These are phyloP conservation scores for Bassia scoparia DNA, from an alignment of 148 eudicot species.

Conservation along the genomic window DNA sequence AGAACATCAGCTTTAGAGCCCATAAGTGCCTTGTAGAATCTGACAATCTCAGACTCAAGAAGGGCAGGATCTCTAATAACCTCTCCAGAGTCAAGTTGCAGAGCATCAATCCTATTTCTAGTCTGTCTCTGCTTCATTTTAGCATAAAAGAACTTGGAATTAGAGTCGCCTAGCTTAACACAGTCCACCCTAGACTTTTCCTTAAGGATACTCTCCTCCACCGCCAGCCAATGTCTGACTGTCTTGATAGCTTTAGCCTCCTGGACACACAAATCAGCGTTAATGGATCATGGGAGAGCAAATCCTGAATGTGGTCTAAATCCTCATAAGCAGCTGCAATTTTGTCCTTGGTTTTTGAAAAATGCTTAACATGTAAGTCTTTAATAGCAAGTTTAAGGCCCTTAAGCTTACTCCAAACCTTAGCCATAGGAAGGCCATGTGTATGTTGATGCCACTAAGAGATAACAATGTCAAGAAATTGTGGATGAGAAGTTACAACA, in stretches of 20 bases:
- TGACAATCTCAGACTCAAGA: not conserved
- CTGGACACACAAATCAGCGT: not conserved
- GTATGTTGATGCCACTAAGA: too few relatives aligned
- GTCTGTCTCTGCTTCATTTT: not conserved
- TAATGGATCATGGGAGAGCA: not conserved
- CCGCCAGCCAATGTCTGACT: not conserved
- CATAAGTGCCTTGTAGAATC: not conserved
- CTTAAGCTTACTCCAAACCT: not conserved
- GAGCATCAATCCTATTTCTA: not conserved
- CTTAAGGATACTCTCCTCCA: not conserved
- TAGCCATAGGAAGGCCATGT: too few relatives aligned
- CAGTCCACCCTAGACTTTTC: not conserved
- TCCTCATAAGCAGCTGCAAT: not conserved
- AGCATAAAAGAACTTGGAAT: not conserved
- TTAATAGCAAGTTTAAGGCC: not conserved
- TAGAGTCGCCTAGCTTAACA: not conserved
- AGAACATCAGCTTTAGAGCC: not conserved
- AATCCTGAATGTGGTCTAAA: not conserved
- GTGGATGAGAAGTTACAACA: too few relatives aligned
- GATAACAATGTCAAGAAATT: too few relatives aligned
- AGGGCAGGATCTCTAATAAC: not conserved
- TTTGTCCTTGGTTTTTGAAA: too few relatives aligned
- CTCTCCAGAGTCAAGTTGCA: not conserved
- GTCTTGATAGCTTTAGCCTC: not conserved
- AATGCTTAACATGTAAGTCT: too few relatives aligned